Conservation (phyloP, 2,329 filamentous ascomycete species). For the Diaporthe sp. region DNA sequence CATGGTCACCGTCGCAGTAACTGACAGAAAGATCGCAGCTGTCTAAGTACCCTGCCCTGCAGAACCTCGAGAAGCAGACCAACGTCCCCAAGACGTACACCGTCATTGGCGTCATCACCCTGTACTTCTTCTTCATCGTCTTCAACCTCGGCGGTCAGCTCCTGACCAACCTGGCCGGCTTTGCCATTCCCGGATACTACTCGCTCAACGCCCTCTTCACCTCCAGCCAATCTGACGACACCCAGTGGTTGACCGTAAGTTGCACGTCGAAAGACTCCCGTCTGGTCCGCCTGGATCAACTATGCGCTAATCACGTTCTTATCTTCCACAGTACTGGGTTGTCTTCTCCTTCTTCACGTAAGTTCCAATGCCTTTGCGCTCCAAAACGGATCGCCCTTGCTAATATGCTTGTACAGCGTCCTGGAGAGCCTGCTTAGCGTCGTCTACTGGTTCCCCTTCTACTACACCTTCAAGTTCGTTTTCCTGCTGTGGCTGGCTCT, state of each 20-base stretch:
- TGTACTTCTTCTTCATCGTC: constrained; percentile 93
- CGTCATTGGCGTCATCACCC: constrained; percentile 79
- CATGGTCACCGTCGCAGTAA: not conserved
- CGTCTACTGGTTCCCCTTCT: constrained; percentile 98
- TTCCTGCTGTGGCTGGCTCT: constrained; percentile 98
- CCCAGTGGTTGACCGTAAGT: constrained; percentile 82
- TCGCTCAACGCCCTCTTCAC: constrained; percentile 84
- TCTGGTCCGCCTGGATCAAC: not conserved
- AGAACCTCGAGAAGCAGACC: constrained; percentile 88
- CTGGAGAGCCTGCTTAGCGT: constrained; percentile 86
- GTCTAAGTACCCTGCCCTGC: constrained; percentile 86
- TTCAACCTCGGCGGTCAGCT: constrained; percentile 94
- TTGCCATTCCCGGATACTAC: constrained; percentile 87
- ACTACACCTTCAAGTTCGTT: constrained; percentile 99
- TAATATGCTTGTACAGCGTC: constrained; percentile 62
- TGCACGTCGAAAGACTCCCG: constrained; percentile 27
- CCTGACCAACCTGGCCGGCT: constrained; percentile 88
- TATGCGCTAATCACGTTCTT: constrained; percentile 51
- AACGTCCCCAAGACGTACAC: constrained; percentile 89
- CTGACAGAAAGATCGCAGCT: constrained; percentile 66
- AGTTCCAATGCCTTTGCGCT: constrained; percentile 46
- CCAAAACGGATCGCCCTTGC: not conserved
- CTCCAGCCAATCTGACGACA: constrained; percentile 80
- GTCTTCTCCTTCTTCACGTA: constrained; percentile 85
- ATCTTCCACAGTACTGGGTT: constrained; percentile 80